These are phyloP conservation scores for Aspergillus bertholletiae DNA, from an alignment of 495 filamentous ascomycete genomes.

Conservation along the genomic window DNA sequence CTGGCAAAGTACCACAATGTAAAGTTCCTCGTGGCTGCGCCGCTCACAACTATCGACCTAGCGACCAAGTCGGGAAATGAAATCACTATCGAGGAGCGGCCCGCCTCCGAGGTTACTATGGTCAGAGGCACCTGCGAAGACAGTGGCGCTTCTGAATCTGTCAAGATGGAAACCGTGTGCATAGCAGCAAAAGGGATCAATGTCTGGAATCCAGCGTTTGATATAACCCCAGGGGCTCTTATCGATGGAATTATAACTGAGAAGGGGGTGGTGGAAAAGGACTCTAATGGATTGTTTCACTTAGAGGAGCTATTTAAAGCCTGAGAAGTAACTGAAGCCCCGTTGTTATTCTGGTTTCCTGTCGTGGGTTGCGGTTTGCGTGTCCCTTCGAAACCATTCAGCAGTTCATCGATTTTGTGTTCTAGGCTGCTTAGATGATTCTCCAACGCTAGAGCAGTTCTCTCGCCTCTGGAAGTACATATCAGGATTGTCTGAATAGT, in stretches of 20 bases:
- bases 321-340: not conserved
- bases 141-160: conserved; percentile 42
- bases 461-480: conserved; percentile 45
- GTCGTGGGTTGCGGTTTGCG: conserved; percentile 6
- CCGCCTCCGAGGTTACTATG: conserved; percentile 71
- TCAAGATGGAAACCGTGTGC: conserved; percentile 62
- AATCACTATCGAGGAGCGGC: conserved; percentile 87
- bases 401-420: conserved; percentile 54
- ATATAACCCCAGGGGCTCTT: conserved; percentile 79
- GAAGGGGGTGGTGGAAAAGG: conserved; percentile 79
- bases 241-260: conserved; percentile 97
- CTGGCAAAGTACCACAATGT: conserved; percentile 81
- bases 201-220: conserved; percentile 96
- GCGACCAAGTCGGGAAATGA: conserved; percentile 66
- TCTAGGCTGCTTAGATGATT: conserved; percentile 51
- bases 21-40: conserved; percentile 93
- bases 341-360: conserved; percentile 9
- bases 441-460: conserved; percentile 53
- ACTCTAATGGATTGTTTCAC: conserved; percentile 68
- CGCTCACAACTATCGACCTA: conserved; percentile 90
- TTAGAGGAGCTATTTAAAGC: conserved; percentile 53
- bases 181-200: conserved; percentile 77
- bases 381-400: conserved; percentile 41
- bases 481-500: not conserved
- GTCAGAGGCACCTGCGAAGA: conserved; percentile 69